Evolutionary conservation across 1,284 basidiomycete species (phyloP).

Genomic region (Dichomitus squalens): DNA sequence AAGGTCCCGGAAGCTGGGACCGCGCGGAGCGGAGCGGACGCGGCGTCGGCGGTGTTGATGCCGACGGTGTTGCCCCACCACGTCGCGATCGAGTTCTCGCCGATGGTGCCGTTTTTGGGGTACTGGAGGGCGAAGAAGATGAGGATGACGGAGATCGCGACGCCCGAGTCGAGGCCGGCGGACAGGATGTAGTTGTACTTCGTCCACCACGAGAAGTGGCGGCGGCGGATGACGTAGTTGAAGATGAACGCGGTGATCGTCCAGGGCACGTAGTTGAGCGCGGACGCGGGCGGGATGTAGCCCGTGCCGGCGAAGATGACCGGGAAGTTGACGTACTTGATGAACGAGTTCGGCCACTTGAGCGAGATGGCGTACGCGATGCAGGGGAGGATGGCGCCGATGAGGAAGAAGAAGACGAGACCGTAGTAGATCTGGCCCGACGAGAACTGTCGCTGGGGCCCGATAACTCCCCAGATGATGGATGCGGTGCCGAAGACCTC

Average conservation of each 20-base stretch:
- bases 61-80: slow-evolving; percentile 50
- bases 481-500: slow-evolving; percentile 34
- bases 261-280: slow-evolving; percentile 47
- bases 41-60: slow-evolving; percentile 34
- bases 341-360: slow-evolving; percentile 50
- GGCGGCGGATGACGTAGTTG: slow-evolving; percentile 45
- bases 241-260: slow-evolving; percentile 43
- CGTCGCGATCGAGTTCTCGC: slow-evolving; percentile 33
- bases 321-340: slow-evolving; percentile 79
- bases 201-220: slow-evolving; percentile 47
- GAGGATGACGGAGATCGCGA: slow-evolving; percentile 46
- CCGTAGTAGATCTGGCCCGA: slow-evolving; percentile 42
- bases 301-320: slow-evolving; percentile 38
- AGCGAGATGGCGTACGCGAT: slow-evolving; percentile 38
- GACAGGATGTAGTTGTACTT: slow-evolving; percentile 57
- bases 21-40: slow-evolving; percentile 31
- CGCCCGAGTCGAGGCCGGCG: slow-evolving; percentile 50
- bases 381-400: slow-evolving; percentile 46
- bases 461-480: slow-evolving; percentile 43
- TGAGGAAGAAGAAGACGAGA: slow-evolving; percentile 50
- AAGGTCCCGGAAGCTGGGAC: slow-evolving; percentile 39
- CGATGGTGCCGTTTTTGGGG: slow-evolving; percentile 46
- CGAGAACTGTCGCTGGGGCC: slow-evolving; percentile 43
- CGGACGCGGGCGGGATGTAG: slow-evolving; percentile 43
- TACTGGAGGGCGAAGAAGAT: slow-evolving; percentile 54